Percentiles rank a stretch among this genome's conserved stretches.
These are phyloP conservation scores for Cyclotella sp. DNA, from an alignment of 108 stramenopile species.

Conservation along the genomic window DNA sequence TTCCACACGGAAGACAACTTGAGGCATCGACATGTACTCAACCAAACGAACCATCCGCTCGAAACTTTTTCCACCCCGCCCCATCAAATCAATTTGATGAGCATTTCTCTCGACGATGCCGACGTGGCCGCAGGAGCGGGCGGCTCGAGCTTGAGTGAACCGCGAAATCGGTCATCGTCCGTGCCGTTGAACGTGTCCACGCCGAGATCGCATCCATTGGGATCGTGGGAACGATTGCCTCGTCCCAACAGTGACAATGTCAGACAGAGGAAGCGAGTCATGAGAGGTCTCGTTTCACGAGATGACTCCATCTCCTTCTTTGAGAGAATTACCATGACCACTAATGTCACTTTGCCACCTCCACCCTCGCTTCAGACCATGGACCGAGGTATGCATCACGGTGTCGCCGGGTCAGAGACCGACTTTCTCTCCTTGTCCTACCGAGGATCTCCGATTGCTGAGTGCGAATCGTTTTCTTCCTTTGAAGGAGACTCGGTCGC, in stretches of 20 bases:
- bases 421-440: conserved; percentile 15
- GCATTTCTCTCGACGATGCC: conserved; percentile 43
- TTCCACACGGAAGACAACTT: conserved; percentile 32
- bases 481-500: conserved; percentile 14
- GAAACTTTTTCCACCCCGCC: background rate
- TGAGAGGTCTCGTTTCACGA: background rate
- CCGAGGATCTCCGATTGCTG: background rate
- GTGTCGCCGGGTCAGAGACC: background rate
- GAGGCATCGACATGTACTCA: background rate
- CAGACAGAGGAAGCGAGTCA: background rate
- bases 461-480: conserved; percentile 8
- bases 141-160: background rate
- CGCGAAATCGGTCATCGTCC: background rate
- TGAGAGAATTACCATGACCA: background rate
- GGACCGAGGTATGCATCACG: conserved; percentile 14
- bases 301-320: background rate
- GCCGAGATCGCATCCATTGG: background rate
- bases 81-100: background rate
- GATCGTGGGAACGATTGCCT: background rate
- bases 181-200: conserved; percentile 1
- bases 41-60: background rate
- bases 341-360: background rate
- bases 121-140: conserved; percentile 39
- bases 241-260: conserved; percentile 12
- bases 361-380: conserved; percentile 25